Base-by-base conservation (phyloP, 2,329 filamentous ascomycete species). In the Sporothrix dimorphospora region DNA sequence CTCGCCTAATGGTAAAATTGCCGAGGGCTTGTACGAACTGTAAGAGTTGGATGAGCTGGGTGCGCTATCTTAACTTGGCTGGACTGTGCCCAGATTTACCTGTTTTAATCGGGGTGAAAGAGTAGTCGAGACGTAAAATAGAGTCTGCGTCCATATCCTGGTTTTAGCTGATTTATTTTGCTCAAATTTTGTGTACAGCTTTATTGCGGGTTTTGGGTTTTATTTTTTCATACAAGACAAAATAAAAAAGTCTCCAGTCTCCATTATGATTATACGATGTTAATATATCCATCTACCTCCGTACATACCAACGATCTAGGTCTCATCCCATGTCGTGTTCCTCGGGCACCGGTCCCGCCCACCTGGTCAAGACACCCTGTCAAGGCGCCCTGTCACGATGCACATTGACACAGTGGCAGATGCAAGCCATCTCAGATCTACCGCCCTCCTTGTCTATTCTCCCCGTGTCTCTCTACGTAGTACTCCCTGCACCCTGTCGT, bases 351-450 rank as follows among this genome's bases (percentile, higher is more conserved):
- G 3, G 3, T 30, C 27, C 45, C 42, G 21, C 7, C 2, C 51
- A 9, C 34, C 34, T n/a, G 51, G 21, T 21, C 14, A 24, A 57
- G 16, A 38, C 9, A 24, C 49, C 49, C 19, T 51, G 63, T 34
- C 66, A 55, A 6, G 42, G 40, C 21, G n/a, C 40, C 34, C 63
- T 49, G 63, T 21, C 45, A 51, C 16, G 14, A 40, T 30, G 38
- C 51, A 59, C 49, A 34, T 59, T 69, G 51, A 27, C 53, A 69
- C 59, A 61, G 9, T 70, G 53, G 40, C 53, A 61, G 55, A 70
- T 70, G 53, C 55, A 70, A 61, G 53, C 53, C 9, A 24, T 38
- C 65, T 51, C 27, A 65, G 65, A 67, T 51, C 45, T 51, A 51
- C 42, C 8, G 45, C 16, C 57, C 68, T 40, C 34, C 12, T 21